phyloP scores from a whole-genome alignment of 805 yeast genomes.

The Sugiyamaella valdiviana region DNA sequence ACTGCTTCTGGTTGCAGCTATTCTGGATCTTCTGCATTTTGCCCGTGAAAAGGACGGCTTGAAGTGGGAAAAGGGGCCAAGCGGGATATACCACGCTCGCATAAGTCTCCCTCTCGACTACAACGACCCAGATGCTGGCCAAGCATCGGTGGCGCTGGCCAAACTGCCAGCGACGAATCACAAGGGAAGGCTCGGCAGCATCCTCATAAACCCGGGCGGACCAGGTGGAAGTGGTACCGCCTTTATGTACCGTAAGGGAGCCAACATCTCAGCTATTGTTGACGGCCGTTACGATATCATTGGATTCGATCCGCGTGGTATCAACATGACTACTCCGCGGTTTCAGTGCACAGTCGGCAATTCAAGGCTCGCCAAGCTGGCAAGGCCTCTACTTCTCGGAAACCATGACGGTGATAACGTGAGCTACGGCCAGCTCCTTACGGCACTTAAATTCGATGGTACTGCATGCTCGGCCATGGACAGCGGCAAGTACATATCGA shows the following conservation, averaged over 20 bases:
- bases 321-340: constrained; percentile 18
- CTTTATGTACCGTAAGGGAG: constrained; percentile 10
- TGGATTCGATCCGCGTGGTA: constrained; percentile 24
- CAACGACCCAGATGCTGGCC: constrained; percentile 10
- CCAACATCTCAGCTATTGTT: constrained; percentile 9
- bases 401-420: constrained; percentile 5
- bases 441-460: constrained; percentile 12
- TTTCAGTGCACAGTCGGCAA: constrained; percentile 14
- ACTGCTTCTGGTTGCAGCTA: not conserved
- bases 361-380: not conserved
- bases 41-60: not conserved
- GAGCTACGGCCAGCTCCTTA: constrained; percentile 14
- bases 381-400: not conserved
- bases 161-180: constrained; percentile 14
- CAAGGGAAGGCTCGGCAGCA: constrained; percentile 17
- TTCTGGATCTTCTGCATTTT: not conserved
- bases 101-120: constrained; percentile 11
- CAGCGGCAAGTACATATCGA: constrained; percentile 16
- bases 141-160: constrained; percentile 7
- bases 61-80: not conserved
- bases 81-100: constrained; percentile 2
- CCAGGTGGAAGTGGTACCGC: constrained; percentile 23
- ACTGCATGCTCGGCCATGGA: constrained; percentile 12
- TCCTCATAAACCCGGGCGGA: constrained; percentile 24
- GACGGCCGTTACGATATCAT: constrained; percentile 19